These are phyloP conservation scores for Agaricus blazei DNA, from an alignment of 768 basidiomycete species.

Conservation along the genomic window DNA sequence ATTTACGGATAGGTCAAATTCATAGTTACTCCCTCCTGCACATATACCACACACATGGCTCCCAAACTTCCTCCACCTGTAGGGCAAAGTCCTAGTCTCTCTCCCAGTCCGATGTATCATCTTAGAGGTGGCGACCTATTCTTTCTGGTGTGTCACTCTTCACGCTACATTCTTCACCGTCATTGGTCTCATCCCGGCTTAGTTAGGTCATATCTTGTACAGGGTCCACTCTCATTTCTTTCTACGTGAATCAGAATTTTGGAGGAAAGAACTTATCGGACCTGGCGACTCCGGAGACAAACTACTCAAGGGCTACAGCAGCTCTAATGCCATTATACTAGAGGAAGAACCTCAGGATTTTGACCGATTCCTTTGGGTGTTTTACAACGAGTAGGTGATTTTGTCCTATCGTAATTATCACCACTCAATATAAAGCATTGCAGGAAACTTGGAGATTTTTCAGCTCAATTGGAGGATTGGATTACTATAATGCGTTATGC, in stretches of 20 bases:
- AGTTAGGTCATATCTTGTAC: conserved; percentile 11
- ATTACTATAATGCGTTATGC: not conserved
- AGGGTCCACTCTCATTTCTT: conserved; percentile 14
- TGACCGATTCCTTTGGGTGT: conserved; percentile 12
- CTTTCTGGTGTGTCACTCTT: not conserved
- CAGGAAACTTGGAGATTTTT: not conserved
- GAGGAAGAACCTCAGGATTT: conserved; percentile 11
- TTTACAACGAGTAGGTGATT: conserved; percentile 12
- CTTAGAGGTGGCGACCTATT: not conserved
- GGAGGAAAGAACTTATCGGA: conserved; percentile 1
- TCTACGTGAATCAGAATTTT: conserved; percentile 12
- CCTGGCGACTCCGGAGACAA: not conserved
- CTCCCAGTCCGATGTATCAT: not conserved
- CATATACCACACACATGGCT: not conserved
- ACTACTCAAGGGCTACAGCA: conserved; percentile 1
- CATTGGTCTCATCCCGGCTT: not conserved
- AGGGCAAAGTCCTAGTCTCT: not conserved
- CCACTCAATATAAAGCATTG: not conserved
- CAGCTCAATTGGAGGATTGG: not conserved
- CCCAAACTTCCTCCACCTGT: not conserved
- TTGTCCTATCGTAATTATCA: not conserved
- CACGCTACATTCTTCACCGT: not conserved
- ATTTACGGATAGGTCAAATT: not conserved
- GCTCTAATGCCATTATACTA: conserved; percentile 4
- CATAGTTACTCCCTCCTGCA: not conserved